Conservation (phyloP, 257 asterid species). For the Ilex aquifolium region DNA sequence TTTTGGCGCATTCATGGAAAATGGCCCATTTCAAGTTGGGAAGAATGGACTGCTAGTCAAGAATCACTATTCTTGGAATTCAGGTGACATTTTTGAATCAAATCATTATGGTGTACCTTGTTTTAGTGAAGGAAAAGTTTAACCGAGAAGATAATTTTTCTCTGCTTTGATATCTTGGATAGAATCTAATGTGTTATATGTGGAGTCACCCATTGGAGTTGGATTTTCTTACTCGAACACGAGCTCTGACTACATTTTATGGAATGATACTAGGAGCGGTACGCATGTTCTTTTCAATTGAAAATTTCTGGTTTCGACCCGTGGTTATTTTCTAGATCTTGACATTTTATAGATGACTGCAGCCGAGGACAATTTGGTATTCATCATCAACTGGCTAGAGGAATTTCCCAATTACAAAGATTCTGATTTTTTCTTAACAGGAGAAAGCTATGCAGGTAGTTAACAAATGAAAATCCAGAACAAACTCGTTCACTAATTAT, state of each 20-base stretch:
- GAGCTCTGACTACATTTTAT: conserved; percentile 16
- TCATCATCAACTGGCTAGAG: conserved; percentile 23
- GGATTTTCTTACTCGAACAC: conserved; percentile 32
- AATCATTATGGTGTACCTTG: background rate
- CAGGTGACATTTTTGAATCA: conserved; percentile 8
- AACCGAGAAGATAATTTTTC: background rate
- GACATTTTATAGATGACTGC: background rate
- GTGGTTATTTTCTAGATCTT: too few species aligned
- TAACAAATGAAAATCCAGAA: too few species aligned
- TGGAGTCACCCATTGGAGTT: conserved; percentile 28
- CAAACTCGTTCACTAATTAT: too few species aligned
- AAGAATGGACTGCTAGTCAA: conserved; percentile 10
- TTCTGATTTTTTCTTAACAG: conserved; percentile 20
- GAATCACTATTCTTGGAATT: conserved; percentile 26
- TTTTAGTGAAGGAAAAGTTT: background rate
- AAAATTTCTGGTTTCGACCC: too few species aligned
- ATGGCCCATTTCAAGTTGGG: conserved; percentile 27
- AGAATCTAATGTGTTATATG: conserved; percentile 29
- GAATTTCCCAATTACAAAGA: conserved; percentile 18
- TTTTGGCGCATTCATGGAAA: conserved; percentile 23
- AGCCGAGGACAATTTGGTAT: conserved; percentile 26
- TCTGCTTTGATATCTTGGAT: background rate
- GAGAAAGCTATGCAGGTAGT: conserved; percentile 29
- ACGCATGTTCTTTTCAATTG: background rate
- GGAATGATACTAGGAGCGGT: conserved; percentile 26